Percentiles rank a stretch among this genome's conserved stretches.
These are phyloP conservation scores for Kazachstania bromeliacearum DNA, from an alignment of 805 yeast species.

Conservation along the genomic window DNA sequence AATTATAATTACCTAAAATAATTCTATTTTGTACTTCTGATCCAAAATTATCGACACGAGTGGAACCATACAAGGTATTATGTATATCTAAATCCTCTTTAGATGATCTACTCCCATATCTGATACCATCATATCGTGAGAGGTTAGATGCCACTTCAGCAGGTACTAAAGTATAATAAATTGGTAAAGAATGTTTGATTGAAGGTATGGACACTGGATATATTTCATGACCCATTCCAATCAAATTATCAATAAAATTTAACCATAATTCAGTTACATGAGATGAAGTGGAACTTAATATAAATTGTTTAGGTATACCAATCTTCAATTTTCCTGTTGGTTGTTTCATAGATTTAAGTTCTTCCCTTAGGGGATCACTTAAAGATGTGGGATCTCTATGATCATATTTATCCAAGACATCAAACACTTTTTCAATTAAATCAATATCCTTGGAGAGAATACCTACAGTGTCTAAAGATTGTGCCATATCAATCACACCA, in stretches of 20 bases:
- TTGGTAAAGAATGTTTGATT: constrained; percentile 55
- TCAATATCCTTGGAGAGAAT: constrained; percentile 47
- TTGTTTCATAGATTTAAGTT: constrained; percentile 2
- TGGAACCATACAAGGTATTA: constrained; percentile 36
- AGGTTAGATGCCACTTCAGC: constrained; percentile 93
- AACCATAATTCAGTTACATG: constrained; percentile 42
- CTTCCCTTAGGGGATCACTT: constrained; percentile 28
- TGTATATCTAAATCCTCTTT: constrained; percentile 13
- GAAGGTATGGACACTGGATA: constrained; percentile 63
- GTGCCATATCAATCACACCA: constrained; percentile 92
- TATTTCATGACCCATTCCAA: constrained; percentile 41
- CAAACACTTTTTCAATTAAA: constrained; percentile 40
- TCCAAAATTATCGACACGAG: constrained; percentile 63
- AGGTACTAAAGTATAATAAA: constrained; percentile 81
- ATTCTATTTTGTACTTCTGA: constrained; percentile 76
- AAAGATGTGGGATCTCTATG: constrained; percentile 71
- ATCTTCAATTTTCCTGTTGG: constrained; percentile 33
- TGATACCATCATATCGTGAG: constrained; percentile 80
- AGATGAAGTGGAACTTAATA: constrained; percentile 43
- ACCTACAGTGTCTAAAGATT: constrained; percentile 91
- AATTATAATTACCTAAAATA: constrained; percentile 74
- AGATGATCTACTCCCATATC: constrained; percentile 57
- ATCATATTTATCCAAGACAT: constrained; percentile 52
- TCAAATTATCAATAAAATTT: constrained; percentile 36
- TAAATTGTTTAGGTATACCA: constrained; percentile 68